Conservation (phyloP, 805 yeast genomes). For the Kluyveromyces siamensis region DNA sequence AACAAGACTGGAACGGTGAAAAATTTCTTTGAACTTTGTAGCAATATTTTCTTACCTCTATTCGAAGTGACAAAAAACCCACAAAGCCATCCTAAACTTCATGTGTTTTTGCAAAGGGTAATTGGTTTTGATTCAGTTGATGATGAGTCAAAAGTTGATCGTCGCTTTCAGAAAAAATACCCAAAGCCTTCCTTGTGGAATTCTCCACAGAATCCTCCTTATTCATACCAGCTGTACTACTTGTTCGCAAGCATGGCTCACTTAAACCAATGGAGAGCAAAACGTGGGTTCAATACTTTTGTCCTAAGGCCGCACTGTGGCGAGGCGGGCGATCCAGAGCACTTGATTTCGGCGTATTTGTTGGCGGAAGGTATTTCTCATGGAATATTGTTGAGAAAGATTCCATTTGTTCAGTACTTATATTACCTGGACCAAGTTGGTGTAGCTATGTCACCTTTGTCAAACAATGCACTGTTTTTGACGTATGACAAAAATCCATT, state of each 20-base stretch:
- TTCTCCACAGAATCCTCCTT: conserved; percentile 81
- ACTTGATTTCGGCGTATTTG: conserved; percentile 79
- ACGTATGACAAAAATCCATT: conserved; percentile 97
- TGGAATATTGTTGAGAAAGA: conserved; percentile 85
- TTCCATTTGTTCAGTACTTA: conserved; percentile 90
- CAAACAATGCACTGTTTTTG: conserved; percentile 90
- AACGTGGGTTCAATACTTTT: conserved; percentile 74
- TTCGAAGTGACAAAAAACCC: conserved; percentile 89
- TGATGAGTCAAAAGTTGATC: conserved; percentile 90
- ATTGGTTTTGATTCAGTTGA: conserved; percentile 98
- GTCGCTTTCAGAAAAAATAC: conserved; percentile 68
- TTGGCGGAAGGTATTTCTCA: conserved; percentile 91
- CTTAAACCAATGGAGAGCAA: conserved; percentile 73
- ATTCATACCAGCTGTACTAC: conserved; percentile 88
- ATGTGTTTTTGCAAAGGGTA: conserved; percentile 82
- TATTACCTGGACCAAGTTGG: conserved; percentile 93
- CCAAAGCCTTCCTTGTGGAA: conserved; percentile 87
- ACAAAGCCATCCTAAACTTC: conserved; percentile 78
- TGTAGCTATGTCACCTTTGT: conserved; percentile 95
- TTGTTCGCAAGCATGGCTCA: conserved; percentile 79
- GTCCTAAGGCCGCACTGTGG: conserved; percentile 98
- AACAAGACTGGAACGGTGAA: conserved; percentile 62
- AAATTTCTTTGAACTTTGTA: conserved; percentile 67
- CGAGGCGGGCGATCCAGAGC: conserved; percentile 99
- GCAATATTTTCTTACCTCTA: conserved; percentile 76